phyloP scores from a whole-genome alignment of 176 grass and related monocot genomes.

The Canna indica region DNA sequence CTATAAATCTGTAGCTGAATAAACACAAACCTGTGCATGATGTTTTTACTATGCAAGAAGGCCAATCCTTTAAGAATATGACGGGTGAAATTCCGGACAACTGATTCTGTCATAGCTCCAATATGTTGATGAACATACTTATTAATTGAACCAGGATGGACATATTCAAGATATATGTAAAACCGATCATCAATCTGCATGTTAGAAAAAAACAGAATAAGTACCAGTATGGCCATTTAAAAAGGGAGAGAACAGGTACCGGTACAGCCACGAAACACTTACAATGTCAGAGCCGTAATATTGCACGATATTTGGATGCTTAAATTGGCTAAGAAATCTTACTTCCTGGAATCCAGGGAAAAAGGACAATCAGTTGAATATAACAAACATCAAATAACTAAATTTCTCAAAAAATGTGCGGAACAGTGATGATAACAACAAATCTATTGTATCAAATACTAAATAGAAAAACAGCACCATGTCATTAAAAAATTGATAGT shows the following conservation, averaged over 20 bases:
- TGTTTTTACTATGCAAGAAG: conserved; percentile 19
- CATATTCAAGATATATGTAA: conserved; percentile 22
- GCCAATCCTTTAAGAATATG: conserved; percentile 18
- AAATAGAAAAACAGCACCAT: not conserved
- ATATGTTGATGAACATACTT: conserved; percentile 18
- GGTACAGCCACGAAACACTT: conserved; percentile 30
- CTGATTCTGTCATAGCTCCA: conserved; percentile 23
- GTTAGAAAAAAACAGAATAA: conserved; percentile 27
- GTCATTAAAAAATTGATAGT: not conserved
- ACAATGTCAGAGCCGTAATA: conserved; percentile 92
- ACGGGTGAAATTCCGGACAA: conserved; percentile 24
- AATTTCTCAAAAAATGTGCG: not conserved
- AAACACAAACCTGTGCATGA: conserved; percentile 13
- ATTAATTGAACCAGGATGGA: conserved; percentile 23
- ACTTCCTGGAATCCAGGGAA: conserved; percentile 68
- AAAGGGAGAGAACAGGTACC: conserved; percentile 12
- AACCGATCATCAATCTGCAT: conserved; percentile 17
- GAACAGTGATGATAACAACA: not conserved
- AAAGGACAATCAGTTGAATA: conserved; percentile 15
- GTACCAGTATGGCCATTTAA: conserved; percentile 14
- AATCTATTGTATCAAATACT: not conserved
- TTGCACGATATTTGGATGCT: conserved; percentile 97
- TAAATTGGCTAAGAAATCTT: conserved; percentile 95
- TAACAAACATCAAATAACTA: conserved; percentile 15
- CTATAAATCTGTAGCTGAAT: not conserved